A percentile compares a stretch with the other conserved stretches of the same genome.
Evolutionary conservation across 805 yeast genomes (phyloP).

Genomic region (Teunomyces aglyptinius): DNA sequence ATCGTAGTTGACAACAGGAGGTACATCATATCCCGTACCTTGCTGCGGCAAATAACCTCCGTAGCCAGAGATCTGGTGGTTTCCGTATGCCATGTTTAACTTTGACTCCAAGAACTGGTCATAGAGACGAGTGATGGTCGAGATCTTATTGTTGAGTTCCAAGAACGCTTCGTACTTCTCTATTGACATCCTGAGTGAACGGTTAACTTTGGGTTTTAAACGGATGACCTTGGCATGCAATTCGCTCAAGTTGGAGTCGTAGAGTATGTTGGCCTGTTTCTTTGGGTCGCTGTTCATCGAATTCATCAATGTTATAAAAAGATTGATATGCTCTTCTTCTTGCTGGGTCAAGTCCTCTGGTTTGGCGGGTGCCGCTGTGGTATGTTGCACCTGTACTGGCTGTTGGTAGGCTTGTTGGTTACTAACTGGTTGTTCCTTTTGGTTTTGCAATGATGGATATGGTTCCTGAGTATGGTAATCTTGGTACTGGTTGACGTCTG

Average conservation of each 20-base stretch:
- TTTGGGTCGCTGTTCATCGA: conserved; percentile 46
- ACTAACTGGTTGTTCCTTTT: neutral
- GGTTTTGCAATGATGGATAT: neutral
- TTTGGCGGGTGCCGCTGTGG: conserved; percentile 1
- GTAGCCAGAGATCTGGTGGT: conserved; percentile 15
- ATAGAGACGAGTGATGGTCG: conserved; percentile 71
- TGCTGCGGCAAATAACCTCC: conserved; percentile 3
- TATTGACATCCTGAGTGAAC: conserved; percentile 54
- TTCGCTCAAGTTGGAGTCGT: conserved; percentile 53
- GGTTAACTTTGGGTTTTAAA: conserved; percentile 68
- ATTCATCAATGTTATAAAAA: conserved; percentile 67
- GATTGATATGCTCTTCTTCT: conserved; percentile 69
- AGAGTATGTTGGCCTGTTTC: conserved; percentile 35
- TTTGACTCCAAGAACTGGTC: conserved; percentile 67
- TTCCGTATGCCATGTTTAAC: conserved; percentile 35
- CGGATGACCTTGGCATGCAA: conserved; percentile 58
- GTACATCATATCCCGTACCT: neutral
- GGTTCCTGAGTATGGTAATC: conserved; percentile 8
- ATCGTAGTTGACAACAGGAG: neutral
- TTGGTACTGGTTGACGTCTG: conserved; percentile 6
- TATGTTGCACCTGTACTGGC: neutral
- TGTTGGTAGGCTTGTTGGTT: conserved; percentile 8
- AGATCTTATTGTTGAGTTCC: conserved; percentile 74
- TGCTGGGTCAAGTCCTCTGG: conserved; percentile 46
- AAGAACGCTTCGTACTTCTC: conserved; percentile 63